Conservation (phyloP, 805 yeast genomes). For the Komagataella pseudopastoris region DNA sequence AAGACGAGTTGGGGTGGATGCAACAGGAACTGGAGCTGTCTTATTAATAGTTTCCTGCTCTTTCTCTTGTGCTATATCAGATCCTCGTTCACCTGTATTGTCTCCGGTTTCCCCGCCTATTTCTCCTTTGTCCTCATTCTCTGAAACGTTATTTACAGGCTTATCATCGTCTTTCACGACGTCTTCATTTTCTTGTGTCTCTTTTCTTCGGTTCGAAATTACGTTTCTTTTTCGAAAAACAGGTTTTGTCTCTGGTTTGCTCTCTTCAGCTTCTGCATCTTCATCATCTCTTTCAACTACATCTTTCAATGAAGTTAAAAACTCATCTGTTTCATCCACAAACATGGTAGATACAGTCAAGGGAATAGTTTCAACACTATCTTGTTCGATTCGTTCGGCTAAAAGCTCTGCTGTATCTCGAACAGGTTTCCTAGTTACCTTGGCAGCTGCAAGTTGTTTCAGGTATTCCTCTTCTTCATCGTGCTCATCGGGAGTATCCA, state of each 20-base stretch:
- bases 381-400: background rate
- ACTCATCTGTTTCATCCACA: conserved; percentile 22
- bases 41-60: background rate
- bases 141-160: conserved; percentile 11
- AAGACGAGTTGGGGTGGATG: background rate
- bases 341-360: conserved; percentile 8
- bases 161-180: background rate
- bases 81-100: background rate
- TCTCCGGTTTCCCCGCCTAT: background rate
- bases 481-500: conserved; percentile 12
- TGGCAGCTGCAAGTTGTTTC: conserved; percentile 13
- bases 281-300: conserved; percentile 3
- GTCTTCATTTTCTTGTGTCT: conserved; percentile 16
- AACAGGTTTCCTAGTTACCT: conserved; percentile 15
- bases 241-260: conserved; percentile 6
- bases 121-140: conserved; percentile 6
- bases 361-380: background rate
- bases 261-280: conserved; percentile 10
- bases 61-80: background rate
- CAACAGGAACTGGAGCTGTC: background rate
- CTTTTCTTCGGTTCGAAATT: background rate
- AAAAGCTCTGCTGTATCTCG: conserved; percentile 7
- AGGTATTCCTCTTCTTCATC: conserved; percentile 13
- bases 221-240: background rate
- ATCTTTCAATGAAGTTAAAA: conserved; percentile 14